phyloP scores from a whole-genome alignment of 176 grass and related monocot genomes.

The Luzula sylvatica region DNA sequence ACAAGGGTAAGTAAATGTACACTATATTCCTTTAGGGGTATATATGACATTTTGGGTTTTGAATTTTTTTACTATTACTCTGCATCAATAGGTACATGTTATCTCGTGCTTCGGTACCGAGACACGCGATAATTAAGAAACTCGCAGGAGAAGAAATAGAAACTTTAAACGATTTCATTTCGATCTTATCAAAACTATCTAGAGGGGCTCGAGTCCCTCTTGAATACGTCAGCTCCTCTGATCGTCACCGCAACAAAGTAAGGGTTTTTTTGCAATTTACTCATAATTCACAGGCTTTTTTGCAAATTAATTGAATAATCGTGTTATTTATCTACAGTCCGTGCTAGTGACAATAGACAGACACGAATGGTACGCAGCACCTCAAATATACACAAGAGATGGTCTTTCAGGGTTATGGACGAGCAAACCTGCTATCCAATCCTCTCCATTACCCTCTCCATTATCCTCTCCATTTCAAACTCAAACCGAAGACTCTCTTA shows the following conservation, averaged over 20 bases:
- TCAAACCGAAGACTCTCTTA: conserved; percentile 34
- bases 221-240: conserved; percentile 84
- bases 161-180: conserved; percentile 67
- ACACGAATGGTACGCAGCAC: conserved; percentile 87
- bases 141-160: conserved; percentile 75
- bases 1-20: conserved; percentile 50
- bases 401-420: conserved; percentile 77
- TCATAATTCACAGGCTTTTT: neutral
- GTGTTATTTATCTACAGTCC: conserved; percentile 51
- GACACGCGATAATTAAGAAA: conserved; percentile 98
- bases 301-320: neutral
- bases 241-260: conserved; percentile 95
- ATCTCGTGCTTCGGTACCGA: conserved; percentile 85
- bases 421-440: conserved; percentile 51
- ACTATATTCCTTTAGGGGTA: too few relatives aligned
- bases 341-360: conserved; percentile 89
- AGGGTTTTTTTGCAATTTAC: neutral
- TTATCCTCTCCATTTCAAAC: conserved; percentile 22
- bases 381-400: conserved; percentile 75
- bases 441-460: conserved; percentile 41
- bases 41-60: too few relatives aligned
- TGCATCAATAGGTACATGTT: conserved; percentile 81
- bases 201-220: conserved; percentile 88
- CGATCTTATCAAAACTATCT: conserved; percentile 71
- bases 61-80: conserved; percentile 16